phyloP scores from a whole-genome alignment of 2,329 filamentous ascomycete genomes.

The Cladosporium halotolerans region DNA sequence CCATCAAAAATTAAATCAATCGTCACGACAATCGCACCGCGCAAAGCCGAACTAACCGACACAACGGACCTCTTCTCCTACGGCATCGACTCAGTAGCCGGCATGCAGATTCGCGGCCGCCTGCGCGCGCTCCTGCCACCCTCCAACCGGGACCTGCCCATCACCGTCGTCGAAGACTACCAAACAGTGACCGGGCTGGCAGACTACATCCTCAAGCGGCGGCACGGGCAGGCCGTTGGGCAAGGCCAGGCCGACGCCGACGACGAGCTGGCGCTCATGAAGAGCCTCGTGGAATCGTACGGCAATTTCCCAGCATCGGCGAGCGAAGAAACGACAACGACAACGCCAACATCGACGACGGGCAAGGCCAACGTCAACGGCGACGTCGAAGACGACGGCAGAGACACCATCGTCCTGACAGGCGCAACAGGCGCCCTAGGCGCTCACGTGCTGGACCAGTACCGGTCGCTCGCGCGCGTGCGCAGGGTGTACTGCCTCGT shows the following conservation, averaged over 20 bases:
- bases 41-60: constrained; percentile 20
- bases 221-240: constrained; percentile 29
- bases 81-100: constrained; percentile 56
- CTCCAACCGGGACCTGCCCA: constrained; percentile 38
- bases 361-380: background rate
- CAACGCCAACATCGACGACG: background rate
- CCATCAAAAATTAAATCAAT: constrained; percentile 26
- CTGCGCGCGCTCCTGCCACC: constrained; percentile 33
- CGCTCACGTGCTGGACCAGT: constrained; percentile 44
- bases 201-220: constrained; percentile 33
- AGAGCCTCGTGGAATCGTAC: constrained; percentile 43
- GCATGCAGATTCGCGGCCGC: constrained; percentile 45
- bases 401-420: constrained; percentile 37
- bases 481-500: constrained; percentile 52
- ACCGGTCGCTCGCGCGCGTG: constrained; percentile 36
- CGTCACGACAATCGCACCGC: constrained; percentile 16
- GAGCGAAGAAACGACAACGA: background rate
- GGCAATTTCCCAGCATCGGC: constrained; percentile 31
- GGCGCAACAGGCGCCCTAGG: constrained; percentile 49
- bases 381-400: constrained; percentile 3
- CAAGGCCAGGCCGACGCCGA: constrained; percentile 17
- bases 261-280: constrained; percentile 39
- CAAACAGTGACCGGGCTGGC: constrained; percentile 44
- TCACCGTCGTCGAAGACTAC: constrained; percentile 56
- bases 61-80: constrained; percentile 51